These are phyloP conservation scores for Pseudopyricularia cyperi DNA, from an alignment of 2,329 filamentous ascomycete genomes.

Conservation along the genomic window DNA sequence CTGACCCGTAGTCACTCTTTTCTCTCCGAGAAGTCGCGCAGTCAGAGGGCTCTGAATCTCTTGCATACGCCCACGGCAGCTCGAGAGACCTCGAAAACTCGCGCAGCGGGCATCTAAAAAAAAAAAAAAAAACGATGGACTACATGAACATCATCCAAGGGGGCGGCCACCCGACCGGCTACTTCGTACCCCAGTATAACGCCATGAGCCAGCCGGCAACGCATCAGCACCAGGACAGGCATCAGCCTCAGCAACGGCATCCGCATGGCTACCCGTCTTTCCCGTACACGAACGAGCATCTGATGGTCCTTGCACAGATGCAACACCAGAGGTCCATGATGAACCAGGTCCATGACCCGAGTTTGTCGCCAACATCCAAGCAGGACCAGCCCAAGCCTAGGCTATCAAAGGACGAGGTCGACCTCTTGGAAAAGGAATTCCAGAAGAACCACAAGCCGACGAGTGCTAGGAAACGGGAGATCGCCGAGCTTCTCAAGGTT, in stretches of 20 bases:
- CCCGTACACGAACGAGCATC: conserved; percentile 5
- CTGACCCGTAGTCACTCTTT: conserved; percentile 2
- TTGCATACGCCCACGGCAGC: no score
- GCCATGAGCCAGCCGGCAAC: neutral
- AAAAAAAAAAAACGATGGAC: conserved; percentile 1
- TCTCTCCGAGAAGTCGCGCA: no score
- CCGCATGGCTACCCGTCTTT: conserved; percentile 1
- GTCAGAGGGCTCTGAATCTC: no score
- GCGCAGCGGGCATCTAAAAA: neutral
- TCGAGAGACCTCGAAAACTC: neutral
- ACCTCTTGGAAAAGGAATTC: conserved; percentile 47
- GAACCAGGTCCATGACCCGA: conserved; percentile 10
- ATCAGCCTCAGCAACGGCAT: conserved; percentile 1
- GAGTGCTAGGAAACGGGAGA: conserved; percentile 45
- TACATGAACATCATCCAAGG: conserved; percentile 3
- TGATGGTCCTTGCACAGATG: conserved; percentile 7
- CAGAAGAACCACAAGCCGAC: conserved; percentile 52
- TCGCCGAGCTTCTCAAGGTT: conserved; percentile 49
- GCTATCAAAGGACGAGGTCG: conserved; percentile 45
- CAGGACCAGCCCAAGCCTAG: conserved; percentile 36
- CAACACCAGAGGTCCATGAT: conserved; percentile 11
- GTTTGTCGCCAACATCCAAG: conserved; percentile 9
- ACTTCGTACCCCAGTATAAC: conserved; percentile 2
- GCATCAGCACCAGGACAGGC: conserved; percentile 1
- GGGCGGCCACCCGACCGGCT: conserved; percentile 2